Evolutionary conservation across 2,329 filamentous ascomycete species (phyloP).

Genomic region (Salinomyces thailandicus): DNA sequence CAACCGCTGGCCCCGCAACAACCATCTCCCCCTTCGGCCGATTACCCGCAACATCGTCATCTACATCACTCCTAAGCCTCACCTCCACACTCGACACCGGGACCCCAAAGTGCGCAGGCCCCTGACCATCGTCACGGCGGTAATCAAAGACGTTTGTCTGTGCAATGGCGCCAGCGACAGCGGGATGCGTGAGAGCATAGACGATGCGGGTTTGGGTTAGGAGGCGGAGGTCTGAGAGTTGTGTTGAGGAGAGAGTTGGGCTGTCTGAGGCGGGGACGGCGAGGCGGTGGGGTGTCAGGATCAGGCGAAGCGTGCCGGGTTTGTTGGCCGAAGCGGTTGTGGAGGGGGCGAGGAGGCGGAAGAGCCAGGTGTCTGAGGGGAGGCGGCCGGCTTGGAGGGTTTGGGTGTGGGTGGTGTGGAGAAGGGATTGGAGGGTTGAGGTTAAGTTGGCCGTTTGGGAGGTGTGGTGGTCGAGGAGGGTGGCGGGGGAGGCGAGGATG

Average conservation of each 20-base stretch:
- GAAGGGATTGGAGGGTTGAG: slow-evolving; percentile 53
- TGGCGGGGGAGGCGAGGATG: slow-evolving; percentile 64
- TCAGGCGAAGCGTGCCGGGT: slow-evolving; percentile 65
- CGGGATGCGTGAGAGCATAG: slow-evolving; percentile 71
- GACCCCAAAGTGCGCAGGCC: slow-evolving; percentile 63
- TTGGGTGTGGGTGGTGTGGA: slow-evolving; percentile 62
- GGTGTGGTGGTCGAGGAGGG: slow-evolving; percentile 59
- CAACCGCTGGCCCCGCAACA: slow-evolving; percentile 63
- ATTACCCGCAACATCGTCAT: slow-evolving; percentile 54
- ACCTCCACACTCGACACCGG: slow-evolving; percentile 74
- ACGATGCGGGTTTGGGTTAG: slow-evolving; percentile 70
- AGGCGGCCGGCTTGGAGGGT: slow-evolving; percentile 64
- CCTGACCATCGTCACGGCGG: slow-evolving; percentile 40
- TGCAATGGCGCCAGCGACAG: slow-evolving; percentile 78
- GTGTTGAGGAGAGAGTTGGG: slow-evolving; percentile 55
- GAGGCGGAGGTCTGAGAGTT: slow-evolving; percentile 70
- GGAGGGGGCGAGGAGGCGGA: slow-evolving; percentile 47
- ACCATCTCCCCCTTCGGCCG: slow-evolving; percentile 43
- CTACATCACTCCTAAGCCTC: slow-evolving; percentile 31
- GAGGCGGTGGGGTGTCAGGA: slow-evolving; percentile 67
- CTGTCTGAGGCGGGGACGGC: slow-evolving; percentile 33
- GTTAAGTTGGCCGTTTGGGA: slow-evolving; percentile 43
- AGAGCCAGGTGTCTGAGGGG: slow-evolving; percentile 54
- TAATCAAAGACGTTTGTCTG: slow-evolving; percentile 89
- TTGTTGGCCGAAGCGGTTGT: slow-evolving; percentile 45